Conservation (phyloP, 106 monocot genomes). For the Vanilla planifolia region DNA sequence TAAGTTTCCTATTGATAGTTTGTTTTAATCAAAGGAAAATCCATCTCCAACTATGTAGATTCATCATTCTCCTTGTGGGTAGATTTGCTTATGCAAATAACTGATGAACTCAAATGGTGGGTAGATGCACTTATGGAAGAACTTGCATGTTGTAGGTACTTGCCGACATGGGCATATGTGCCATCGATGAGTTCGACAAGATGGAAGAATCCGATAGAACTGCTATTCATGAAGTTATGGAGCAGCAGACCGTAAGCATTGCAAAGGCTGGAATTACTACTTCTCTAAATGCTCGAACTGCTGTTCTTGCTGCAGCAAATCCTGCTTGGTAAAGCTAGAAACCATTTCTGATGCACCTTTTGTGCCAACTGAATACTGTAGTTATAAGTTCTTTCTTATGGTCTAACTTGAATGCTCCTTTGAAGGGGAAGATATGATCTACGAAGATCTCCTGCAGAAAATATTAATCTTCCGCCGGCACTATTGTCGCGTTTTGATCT, state of each 20-base stretch:
- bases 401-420: slow-evolving; percentile 8
- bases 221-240: slow-evolving; percentile 98
- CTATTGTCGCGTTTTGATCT: slow-evolving; percentile 96
- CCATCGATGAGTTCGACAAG: slow-evolving; percentile 99
- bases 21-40: too few species aligned
- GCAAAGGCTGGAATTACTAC: slow-evolving; percentile 99
- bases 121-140: not conserved
- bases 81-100: too few species aligned
- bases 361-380: not conserved
- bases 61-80: too few species aligned
- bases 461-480: slow-evolving; percentile 97
- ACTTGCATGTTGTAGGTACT: slow-evolving; percentile 50
- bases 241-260: slow-evolving; percentile 98
- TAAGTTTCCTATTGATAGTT: too few species aligned
- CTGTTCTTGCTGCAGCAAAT: slow-evolving; percentile 97
- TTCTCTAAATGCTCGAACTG: slow-evolving; percentile 95
- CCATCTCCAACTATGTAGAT: too few species aligned
- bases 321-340: slow-evolving; percentile 73
- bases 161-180: slow-evolving; percentile 98
- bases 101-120: too few species aligned
- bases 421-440: slow-evolving; percentile 96
- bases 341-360: not conserved
- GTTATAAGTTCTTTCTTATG: not conserved
- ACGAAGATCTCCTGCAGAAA: slow-evolving; percentile 91
- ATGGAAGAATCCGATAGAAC: slow-evolving; percentile 99